Conservation (phyloP, 75 land plant genomes). For the Cupressus sempervirens region DNA sequence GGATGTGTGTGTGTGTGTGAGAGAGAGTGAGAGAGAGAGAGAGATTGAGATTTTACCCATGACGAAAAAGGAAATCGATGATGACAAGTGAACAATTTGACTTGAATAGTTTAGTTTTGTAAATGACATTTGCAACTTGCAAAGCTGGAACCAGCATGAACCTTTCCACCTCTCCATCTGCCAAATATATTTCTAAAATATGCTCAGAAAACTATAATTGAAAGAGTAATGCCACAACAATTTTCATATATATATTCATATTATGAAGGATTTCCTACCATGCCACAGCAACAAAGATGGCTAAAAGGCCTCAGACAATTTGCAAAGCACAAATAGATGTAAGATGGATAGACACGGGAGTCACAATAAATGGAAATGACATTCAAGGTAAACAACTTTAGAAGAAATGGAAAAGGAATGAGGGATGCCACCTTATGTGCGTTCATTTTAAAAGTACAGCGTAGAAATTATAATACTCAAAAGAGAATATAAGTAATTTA, state of each 20-base stretch:
- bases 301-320: background rate
- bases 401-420: background rate
- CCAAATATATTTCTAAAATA: background rate
- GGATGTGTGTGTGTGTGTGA: background rate
- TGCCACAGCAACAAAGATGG: background rate
- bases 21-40: conserved; percentile 4
- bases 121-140: conserved; percentile 65
- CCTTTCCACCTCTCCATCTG: conserved; percentile 97
- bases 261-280: background rate
- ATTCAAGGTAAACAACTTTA: background rate
- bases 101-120: conserved; percentile 62
- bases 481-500: no score
- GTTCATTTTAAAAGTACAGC: no score
- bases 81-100: conserved; percentile 88
- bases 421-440: background rate
- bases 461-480: no score
- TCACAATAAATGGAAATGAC: background rate
- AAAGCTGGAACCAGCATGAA: conserved; percentile 64
- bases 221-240: background rate
- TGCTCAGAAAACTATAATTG: background rate
- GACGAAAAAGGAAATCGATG: conserved; percentile 91
- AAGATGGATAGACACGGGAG: background rate
- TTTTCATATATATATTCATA: background rate
- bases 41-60: conserved; percentile 55
- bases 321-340: background rate